Conservation (phyloP, 2,329 filamentous ascomycete species). For the Golovinomyces cichoracearum region DNA sequence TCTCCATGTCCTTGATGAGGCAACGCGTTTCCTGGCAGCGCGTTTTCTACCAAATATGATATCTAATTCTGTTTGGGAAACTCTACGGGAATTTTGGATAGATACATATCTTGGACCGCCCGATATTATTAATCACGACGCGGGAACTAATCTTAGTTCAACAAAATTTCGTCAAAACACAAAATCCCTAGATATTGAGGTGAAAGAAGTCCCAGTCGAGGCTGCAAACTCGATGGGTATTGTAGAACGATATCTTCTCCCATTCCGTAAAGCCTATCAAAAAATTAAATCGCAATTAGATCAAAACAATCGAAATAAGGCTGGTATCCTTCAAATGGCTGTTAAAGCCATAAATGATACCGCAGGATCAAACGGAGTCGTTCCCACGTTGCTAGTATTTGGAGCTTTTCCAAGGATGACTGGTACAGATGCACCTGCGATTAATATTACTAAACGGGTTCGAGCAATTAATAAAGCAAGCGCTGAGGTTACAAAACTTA, state of each 20-base stretch:
- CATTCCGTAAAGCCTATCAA: not conserved
- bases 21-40: slow-evolving; percentile 1
- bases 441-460: not conserved
- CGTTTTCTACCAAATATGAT: not conserved
- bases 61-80: not conserved
- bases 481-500: not conserved
- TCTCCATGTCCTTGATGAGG: slow-evolving; percentile 2
- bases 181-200: not conserved
- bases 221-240: not conserved
- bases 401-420: not conserved
- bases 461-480: not conserved
- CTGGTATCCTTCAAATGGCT: not conserved
- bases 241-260: not conserved
- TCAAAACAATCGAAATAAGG: not conserved
- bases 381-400: not conserved
- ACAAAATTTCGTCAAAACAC: slow-evolving; percentile 2
- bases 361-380: not conserved
- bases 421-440: not conserved
- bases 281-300: not conserved
- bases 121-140: slow-evolving; percentile 1
- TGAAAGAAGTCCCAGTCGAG: not conserved
- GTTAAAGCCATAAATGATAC: not conserved
- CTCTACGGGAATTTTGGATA: slow-evolving; percentile 2
- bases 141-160: slow-evolving; percentile 2
- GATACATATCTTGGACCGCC: slow-evolving; percentile 3